A percentile compares a stretch with the other conserved stretches of the same genome.
Evolutionary conservation across 1,284 basidiomycete genomes (phyloP).

Genomic region (Lentinula novae-zelandiae): DNA sequence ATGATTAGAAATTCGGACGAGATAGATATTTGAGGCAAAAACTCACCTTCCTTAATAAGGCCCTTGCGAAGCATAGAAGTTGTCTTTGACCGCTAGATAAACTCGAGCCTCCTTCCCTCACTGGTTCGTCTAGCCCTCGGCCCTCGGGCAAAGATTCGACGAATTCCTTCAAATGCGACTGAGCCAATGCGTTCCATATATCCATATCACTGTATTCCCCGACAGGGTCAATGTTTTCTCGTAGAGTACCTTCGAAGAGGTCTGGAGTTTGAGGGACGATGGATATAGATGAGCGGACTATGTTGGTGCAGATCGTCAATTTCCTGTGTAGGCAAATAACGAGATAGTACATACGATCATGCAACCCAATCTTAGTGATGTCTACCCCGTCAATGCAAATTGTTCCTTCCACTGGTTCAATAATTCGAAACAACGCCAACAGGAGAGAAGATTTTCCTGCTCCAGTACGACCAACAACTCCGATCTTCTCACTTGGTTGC

Average conservation of each 20-base stretch:
- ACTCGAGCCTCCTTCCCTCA: constrained; percentile 81
- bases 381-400: constrained; percentile 86
- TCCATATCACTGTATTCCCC: constrained; percentile 69
- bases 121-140: constrained; percentile 64
- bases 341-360: constrained; percentile 53
- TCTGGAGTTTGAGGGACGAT: constrained; percentile 88
- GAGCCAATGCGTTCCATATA: constrained; percentile 80
- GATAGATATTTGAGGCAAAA: neutral
- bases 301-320: neutral
- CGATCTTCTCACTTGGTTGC: constrained; percentile 80
- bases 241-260: constrained; percentile 82
- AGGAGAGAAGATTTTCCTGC: constrained; percentile 83
- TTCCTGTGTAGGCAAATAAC: neutral
- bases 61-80: constrained; percentile 80
- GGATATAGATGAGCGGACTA: constrained; percentile 72
- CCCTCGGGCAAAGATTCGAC: constrained; percentile 66
- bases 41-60: constrained; percentile 62
- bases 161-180: constrained; percentile 70
- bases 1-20: neutral
- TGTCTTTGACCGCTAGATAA: constrained; percentile 85
- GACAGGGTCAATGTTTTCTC: constrained; percentile 83
- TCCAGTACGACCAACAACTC: constrained; percentile 86
- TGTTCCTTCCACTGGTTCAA: constrained; percentile 77
- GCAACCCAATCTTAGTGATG: constrained; percentile 79
- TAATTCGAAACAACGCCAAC: constrained; percentile 73